Evolutionary conservation across 768 basidiomycete species (phyloP), one percentile per base, ranked within the genome.

Genomic region (Hericium rajendrae): DNA sequence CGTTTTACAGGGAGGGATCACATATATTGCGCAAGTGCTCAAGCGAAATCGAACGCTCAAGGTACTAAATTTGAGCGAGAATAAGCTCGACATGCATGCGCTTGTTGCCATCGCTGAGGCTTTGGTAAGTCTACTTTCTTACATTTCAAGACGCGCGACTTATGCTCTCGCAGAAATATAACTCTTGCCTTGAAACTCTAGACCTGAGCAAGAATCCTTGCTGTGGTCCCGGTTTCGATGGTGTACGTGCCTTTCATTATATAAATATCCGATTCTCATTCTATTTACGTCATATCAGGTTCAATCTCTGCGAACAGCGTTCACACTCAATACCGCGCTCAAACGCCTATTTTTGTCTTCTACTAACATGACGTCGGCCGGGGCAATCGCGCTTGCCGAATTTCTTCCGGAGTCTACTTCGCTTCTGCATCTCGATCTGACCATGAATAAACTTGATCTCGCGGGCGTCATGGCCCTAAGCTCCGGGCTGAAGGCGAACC

Each of bases 11-110:
- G 80, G 71, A 46, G 94, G 95, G 0, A 86, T 97, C 38, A 82
- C 81, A 0, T 97, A 97, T 66, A 82, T 98, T 51, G 87, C 94
- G 0, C 94, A 98, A 71, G 95, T 98, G 0, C 75, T 98, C 60
- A 98, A 98, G 68, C 85, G 95, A 39, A 98, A 99, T 70, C 77
- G 94, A 48, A 97, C 95, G 3, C 75, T 98, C 48, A 97, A 95
- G 71, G 86, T 97, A 5, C 77, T 97, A 24, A 98, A 97, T 69
- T 72, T 98, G 53, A 87, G 89, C 65, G 95, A 98, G 69, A 98
- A 98, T 70, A 92, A 88, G 68, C 80, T 99, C 5, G 95, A 95
- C 57, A 80, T 89, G 0, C 73, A 78, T 9, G 91, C 91, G 54
- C 74, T 99, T 10, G 82, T 86, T 2, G 74, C 78, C 0, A 77